A percentile compares a stretch with the other conserved stretches of the same genome.
Evolutionary conservation across 1,139 yeast species (phyloP).

Genomic region (Saccharomyces hybrid): DNA sequence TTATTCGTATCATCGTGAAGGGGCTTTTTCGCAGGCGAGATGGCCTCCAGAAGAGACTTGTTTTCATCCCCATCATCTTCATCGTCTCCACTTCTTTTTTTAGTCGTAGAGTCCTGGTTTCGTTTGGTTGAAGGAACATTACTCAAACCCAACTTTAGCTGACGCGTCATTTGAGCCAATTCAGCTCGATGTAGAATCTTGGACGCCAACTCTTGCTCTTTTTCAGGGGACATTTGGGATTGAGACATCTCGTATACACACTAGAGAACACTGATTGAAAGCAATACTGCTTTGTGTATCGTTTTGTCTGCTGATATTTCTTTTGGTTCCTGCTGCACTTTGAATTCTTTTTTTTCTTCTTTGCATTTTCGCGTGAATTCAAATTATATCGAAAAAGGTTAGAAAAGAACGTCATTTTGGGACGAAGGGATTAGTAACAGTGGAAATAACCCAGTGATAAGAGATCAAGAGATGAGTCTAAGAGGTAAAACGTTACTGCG

Average conservation of each 20-base stretch:
- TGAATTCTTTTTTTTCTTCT: background rate
- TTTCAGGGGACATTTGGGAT: constrained; percentile 17
- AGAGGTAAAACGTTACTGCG: background rate
- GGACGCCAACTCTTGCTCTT: constrained; percentile 28
- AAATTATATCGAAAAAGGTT: background rate
- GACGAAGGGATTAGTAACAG: background rate
- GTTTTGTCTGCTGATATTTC: background rate
- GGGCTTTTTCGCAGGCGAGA: constrained; percentile 10
- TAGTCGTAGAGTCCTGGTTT: constrained; percentile 3
- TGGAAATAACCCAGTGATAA: background rate
- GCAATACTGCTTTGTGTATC: background rate
- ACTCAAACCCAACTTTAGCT: constrained; percentile 28
- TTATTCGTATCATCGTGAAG: constrained; percentile 4
- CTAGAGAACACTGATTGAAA: background rate
- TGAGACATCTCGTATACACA: background rate
- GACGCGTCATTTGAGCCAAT: constrained; percentile 32
- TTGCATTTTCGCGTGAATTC: background rate
- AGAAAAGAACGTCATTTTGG: background rate
- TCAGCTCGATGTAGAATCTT: constrained; percentile 31
- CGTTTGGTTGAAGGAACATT: constrained; percentile 22
- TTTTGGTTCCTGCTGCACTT: background rate
- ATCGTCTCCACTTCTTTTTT: constrained; percentile 2
- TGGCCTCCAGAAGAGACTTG: constrained; percentile 8
- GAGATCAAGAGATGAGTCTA: background rate
- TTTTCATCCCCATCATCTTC: constrained; percentile 9